Evolutionary conservation across 768 basidiomycete species (phyloP).

Genomic region (Xerocomus potaroensis): DNA sequence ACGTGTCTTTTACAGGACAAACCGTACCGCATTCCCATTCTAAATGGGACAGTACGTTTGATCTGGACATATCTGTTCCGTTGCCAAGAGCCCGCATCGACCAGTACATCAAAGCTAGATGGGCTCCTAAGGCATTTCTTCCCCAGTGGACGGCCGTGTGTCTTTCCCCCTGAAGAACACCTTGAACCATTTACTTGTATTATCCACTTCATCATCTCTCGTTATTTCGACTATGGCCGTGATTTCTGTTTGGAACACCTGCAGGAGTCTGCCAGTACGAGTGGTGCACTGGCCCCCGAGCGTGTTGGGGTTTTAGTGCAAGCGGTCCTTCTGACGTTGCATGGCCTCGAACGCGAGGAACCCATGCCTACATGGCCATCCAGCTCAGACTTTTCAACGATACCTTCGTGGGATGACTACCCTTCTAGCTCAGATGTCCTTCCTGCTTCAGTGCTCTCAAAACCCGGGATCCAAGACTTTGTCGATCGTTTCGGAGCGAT

Average conservation of each 20-base stretch:
- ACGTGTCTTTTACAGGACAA: slow-evolving; percentile 57
- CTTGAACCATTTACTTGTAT: slow-evolving; percentile 75
- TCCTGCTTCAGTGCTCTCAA: slow-evolving; percentile 50
- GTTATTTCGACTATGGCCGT: slow-evolving; percentile 80
- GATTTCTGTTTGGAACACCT: slow-evolving; percentile 79
- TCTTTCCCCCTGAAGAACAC: slow-evolving; percentile 69
- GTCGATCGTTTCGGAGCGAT: slow-evolving; percentile 59
- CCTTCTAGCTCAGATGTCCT: slow-evolving; percentile 63
- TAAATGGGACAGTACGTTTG: slow-evolving; percentile 80
- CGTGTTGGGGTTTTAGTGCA: slow-evolving; percentile 70
- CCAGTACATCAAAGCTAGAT: slow-evolving; percentile 78
- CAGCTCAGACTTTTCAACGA: slow-evolving; percentile 57
- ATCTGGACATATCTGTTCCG: slow-evolving; percentile 96
- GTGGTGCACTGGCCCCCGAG: slow-evolving; percentile 58
- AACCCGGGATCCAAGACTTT: slow-evolving; percentile 68
- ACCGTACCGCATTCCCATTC: slow-evolving; percentile 57
- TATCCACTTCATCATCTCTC: slow-evolving; percentile 76
- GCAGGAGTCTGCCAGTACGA: slow-evolving; percentile 56
- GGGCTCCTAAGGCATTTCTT: slow-evolving; percentile 71
- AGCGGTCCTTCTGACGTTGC: slow-evolving; percentile 70
- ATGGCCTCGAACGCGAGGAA: slow-evolving; percentile 68
- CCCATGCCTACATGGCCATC: slow-evolving; percentile 75
- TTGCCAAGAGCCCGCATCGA: slow-evolving; percentile 79
- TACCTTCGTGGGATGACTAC: slow-evolving; percentile 58
- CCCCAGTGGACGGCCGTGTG: slow-evolving; percentile 57